A percentile compares a stretch with the other conserved stretches of the same genome.
phyloP scores from a whole-genome alignment of 2,329 filamentous ascomycete genomes.

The Botrytis cinerea region DNA sequence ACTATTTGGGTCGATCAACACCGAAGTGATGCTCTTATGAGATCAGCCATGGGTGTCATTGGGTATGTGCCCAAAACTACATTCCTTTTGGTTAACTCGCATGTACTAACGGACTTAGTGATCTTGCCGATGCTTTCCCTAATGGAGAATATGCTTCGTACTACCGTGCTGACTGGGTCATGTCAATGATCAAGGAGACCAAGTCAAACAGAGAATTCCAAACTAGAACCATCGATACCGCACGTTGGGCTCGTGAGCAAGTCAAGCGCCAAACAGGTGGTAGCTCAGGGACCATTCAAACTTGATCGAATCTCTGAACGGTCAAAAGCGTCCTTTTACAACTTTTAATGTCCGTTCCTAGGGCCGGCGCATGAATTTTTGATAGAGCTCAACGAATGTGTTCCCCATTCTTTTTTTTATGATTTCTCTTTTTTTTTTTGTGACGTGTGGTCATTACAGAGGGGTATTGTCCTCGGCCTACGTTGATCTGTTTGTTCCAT shows the following conservation, averaged over 20 bases:
- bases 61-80: conserved; percentile 61
- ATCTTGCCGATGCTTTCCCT: conserved; percentile 91
- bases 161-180: conserved; percentile 92
- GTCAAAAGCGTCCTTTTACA: conserved; percentile 30
- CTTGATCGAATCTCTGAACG: conserved; percentile 34
- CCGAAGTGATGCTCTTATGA: conserved; percentile 87
- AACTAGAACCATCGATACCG: conserved; percentile 84
- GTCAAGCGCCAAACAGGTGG: conserved; percentile 84
- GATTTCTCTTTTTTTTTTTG: conserved; percentile 32
- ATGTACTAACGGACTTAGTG: conserved; percentile 55
- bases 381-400: conserved; percentile 34
- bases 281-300: conserved; percentile 41
- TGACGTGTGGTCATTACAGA: conserved; percentile 37
- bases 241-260: conserved; percentile 95
- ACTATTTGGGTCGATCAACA: conserved; percentile 79
- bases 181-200: conserved; percentile 85
- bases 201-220: conserved; percentile 86
- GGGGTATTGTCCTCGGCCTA: conserved; percentile 43
- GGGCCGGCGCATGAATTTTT: conserved; percentile 33
- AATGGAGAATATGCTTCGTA: conserved; percentile 80
- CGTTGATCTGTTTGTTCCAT: conserved; percentile 25
- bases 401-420: conserved; percentile 25
- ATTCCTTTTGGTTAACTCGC: neutral
- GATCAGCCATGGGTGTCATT: conserved; percentile 96
- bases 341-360: conserved; percentile 35